A percentile compares a stretch with the other conserved stretches of the same genome.
These are phyloP conservation scores for Verticillium nonalfalfae DNA, from an alignment of 2,329 filamentous ascomycete species.

Conservation along the genomic window DNA sequence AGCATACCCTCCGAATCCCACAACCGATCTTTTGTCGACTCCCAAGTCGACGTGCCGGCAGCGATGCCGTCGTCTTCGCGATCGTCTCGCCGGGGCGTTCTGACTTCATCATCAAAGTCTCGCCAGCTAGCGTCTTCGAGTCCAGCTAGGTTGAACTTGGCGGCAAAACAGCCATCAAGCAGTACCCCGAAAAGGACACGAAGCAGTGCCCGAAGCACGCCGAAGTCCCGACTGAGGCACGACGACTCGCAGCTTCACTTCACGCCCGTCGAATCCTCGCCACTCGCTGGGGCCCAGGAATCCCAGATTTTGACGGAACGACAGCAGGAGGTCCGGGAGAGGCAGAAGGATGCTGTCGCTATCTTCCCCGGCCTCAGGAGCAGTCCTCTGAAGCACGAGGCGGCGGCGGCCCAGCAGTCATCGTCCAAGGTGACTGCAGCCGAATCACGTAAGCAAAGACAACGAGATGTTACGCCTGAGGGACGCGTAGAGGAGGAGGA, in stretches of 20 bases:
- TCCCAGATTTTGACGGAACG: constrained; percentile 73
- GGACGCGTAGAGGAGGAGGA: constrained; percentile 36
- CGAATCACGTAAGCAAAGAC: constrained; percentile 10
- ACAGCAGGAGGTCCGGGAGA: constrained; percentile 70
- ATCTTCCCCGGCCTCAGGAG: constrained; percentile 65
- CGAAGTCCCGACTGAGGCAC: constrained; percentile 57
- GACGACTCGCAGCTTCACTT: constrained; percentile 81
- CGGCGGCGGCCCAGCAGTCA: constrained; percentile 7
- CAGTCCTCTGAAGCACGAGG: constrained; percentile 27
- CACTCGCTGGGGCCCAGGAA: constrained; percentile 43
- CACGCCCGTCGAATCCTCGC: constrained; percentile 58
- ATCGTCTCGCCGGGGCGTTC: constrained; percentile 13
- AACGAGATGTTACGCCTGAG: constrained; percentile 39
- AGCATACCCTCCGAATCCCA: constrained; percentile 31
- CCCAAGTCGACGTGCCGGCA: constrained; percentile 35
- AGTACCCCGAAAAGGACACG: constrained; percentile 13
- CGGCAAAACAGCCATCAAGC: constrained; percentile 16
- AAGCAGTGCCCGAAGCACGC: constrained; percentile 1
- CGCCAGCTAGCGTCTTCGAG: constrained; percentile 9
- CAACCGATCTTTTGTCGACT: constrained; percentile 36
- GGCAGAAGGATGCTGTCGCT: constrained; percentile 56
- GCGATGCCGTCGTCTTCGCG: constrained; percentile 14
- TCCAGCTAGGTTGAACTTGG: constrained; percentile 18
- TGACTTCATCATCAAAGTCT: not conserved
- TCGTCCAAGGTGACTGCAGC: constrained; percentile 2